Evolutionary conservation across 176 grass and related monocot species (phyloP).

Genomic region (Urochloa ruziziensis): DNA sequence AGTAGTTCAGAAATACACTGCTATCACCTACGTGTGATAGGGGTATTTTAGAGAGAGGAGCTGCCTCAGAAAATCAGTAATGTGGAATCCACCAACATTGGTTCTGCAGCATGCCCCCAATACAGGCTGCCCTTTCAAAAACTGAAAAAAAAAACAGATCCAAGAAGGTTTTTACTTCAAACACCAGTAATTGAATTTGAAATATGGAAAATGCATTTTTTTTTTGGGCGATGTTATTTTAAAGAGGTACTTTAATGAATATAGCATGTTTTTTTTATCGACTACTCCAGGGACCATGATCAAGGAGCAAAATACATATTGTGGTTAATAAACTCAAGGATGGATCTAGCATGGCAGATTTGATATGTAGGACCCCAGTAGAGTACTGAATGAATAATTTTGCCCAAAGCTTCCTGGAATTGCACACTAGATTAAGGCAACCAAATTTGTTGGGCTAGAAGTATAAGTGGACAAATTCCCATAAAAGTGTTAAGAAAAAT

Average conservation of each 20-base stretch:
- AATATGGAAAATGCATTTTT: not conserved
- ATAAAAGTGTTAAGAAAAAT: not conserved
- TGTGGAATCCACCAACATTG: slow-evolving; percentile 83
- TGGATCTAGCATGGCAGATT: not conserved
- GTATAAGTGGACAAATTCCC: not conserved
- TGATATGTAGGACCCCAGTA: not conserved
- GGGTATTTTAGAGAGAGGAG: slow-evolving; percentile 97
- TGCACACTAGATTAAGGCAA: not conserved
- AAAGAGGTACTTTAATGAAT: not conserved
- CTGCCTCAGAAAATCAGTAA: slow-evolving; percentile 95
- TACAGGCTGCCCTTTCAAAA: slow-evolving; percentile 89
- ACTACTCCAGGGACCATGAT: not conserved
- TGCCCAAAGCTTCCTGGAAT: not conserved
- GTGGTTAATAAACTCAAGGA: not conserved
- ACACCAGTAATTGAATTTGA: slow-evolving; percentile 11
- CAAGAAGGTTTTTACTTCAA: slow-evolving; percentile 16
- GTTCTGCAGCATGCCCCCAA: slow-evolving; percentile 81
- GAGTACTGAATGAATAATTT: not conserved
- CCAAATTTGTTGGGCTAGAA: not conserved
- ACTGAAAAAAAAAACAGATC: slow-evolving; percentile 51
- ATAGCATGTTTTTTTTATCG: not conserved
- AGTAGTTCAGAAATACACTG: slow-evolving; percentile 33
- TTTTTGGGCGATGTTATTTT: not conserved
- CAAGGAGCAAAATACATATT: slow-evolving; percentile 1
- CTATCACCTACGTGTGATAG: slow-evolving; percentile 70